phyloP scores from a whole-genome alignment of 192 early-diverging fungal species.

The Backusella circina region DNA sequence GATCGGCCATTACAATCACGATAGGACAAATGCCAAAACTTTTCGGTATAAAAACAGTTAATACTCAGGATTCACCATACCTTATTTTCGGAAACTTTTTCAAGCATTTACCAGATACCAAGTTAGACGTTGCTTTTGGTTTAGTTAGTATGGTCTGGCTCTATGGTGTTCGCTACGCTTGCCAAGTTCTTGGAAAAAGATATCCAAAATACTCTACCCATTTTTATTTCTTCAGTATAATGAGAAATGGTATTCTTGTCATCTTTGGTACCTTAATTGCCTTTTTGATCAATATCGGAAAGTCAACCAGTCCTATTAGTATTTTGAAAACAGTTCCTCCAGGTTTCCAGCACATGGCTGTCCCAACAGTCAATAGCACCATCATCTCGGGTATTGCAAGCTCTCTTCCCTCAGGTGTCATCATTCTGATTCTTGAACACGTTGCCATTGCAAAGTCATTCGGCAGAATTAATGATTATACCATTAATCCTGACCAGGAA shows the following conservation, averaged over 20 bases:
- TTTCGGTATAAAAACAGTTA: slow-evolving; percentile 72
- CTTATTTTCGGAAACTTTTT: slow-evolving; percentile 36
- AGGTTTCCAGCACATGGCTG: slow-evolving; percentile 65
- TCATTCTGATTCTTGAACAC: slow-evolving; percentile 88
- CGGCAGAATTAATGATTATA: slow-evolving; percentile 85
- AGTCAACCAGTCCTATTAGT: slow-evolving; percentile 48
- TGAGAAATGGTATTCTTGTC: slow-evolving; percentile 73
- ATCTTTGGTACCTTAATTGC: slow-evolving; percentile 77
- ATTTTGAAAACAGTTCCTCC: slow-evolving; percentile 77
- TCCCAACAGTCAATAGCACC: slow-evolving; percentile 48
- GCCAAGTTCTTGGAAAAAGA: slow-evolving; percentile 32
- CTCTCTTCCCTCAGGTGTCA: slow-evolving; percentile 61
- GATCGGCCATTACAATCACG: slow-evolving; percentile 77
- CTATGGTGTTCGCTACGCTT: slow-evolving; percentile 38
- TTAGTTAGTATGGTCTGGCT: slow-evolving; percentile 40
- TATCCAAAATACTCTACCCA: slow-evolving; percentile 45
- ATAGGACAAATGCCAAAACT: slow-evolving; percentile 72
- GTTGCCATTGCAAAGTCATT: slow-evolving; percentile 90
- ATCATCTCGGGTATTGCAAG: slow-evolving; percentile 54
- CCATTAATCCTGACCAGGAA: slow-evolving; percentile 81
- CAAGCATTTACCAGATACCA: slow-evolving; percentile 46
- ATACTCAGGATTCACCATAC: slow-evolving; percentile 72
- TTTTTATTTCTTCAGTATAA: slow-evolving; percentile 64
- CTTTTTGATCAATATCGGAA: slow-evolving; percentile 52
- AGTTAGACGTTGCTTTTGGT: slow-evolving; percentile 63